phyloP scores from a whole-genome alignment of 306 rosid genomes.

The Alnus glutinosa region DNA sequence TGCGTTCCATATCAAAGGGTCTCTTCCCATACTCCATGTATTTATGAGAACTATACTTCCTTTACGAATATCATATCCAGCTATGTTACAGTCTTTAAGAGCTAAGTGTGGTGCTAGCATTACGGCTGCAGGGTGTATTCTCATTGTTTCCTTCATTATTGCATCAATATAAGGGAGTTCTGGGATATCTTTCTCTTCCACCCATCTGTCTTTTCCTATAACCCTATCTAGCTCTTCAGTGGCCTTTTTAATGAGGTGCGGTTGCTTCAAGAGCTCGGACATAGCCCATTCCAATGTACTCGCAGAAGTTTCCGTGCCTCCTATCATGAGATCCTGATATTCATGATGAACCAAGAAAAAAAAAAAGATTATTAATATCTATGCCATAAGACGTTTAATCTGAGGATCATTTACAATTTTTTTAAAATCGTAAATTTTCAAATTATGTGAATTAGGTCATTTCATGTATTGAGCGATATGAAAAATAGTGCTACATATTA shows the following conservation, averaged over 20 bases:
- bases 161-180: conserved; percentile 36
- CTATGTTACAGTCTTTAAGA: conserved; percentile 31
- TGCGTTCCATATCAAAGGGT: conserved; percentile 29
- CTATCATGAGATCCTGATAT: conserved; percentile 35
- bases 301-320: conserved; percentile 42
- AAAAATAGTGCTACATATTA: no score
- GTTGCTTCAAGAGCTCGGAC: conserved; percentile 43
- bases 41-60: conserved; percentile 32
- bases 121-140: conserved; percentile 32
- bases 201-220: conserved; percentile 39
- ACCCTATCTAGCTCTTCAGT: conserved; percentile 39
- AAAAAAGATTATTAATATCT: no score
- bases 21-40: conserved; percentile 42
- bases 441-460: no score
- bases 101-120: conserved; percentile 37
- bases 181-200: conserved; percentile 39
- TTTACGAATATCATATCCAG: conserved; percentile 26
- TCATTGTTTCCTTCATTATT: conserved; percentile 43
- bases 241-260: conserved; percentile 36
- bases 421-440: no score
- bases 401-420: no score
- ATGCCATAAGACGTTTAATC: no score
- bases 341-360: neutral
- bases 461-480: no score
- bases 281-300: conserved; percentile 43